Evolutionary conservation across 2,329 filamentous ascomycete genomes (phyloP).

Genomic region (Podosphaera fusca): DNA sequence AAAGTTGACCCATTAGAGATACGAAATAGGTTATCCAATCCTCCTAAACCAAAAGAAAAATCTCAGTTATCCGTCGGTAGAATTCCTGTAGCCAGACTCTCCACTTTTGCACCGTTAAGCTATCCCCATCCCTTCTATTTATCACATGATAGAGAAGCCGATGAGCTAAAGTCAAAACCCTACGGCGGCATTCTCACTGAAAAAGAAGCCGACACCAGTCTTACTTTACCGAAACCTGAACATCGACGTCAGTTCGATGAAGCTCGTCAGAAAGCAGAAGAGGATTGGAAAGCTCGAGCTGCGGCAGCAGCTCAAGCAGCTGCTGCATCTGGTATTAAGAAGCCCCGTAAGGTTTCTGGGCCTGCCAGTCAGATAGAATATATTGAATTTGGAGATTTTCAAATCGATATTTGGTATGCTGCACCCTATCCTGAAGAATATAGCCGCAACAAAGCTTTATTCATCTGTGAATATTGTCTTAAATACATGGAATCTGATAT

Average conservation of each 20-base stretch:
- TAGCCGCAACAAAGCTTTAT: conserved; percentile 85
- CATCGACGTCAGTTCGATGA: conserved; percentile 77
- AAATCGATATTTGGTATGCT: conserved; percentile 98
- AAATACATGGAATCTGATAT: conserved; percentile 70
- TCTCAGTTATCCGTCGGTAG: conserved; percentile 19
- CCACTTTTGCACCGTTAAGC: conserved; percentile 15
- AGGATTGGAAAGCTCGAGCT: conserved; percentile 59
- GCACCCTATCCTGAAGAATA: conserved; percentile 97
- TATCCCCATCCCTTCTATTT: conserved; percentile 69
- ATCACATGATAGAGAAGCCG: conserved; percentile 70
- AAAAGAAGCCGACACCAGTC: conserved; percentile 70
- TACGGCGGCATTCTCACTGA: conserved; percentile 87
- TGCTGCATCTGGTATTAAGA: conserved; percentile 37
- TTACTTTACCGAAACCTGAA: conserved; percentile 56
- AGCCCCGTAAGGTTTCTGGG: conserved; percentile 52
- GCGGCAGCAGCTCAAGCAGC: conserved; percentile 42
- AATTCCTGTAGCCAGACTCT: conserved; percentile 17
- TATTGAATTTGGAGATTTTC: conserved; percentile 91
- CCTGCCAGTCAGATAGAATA: conserved; percentile 94
- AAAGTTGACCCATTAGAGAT: conserved; percentile 33
- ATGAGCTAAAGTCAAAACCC: conserved; percentile 77
- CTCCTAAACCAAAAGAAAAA: conserved; percentile 31
- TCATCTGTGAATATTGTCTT: conserved; percentile 95
- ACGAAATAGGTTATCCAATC: conserved; percentile 32
- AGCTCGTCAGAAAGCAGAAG: conserved; percentile 74